Percentiles rank a stretch among this genome's conserved stretches.
Conservation (phyloP, 257 asterid species). For the Jasminum sambac region DNA sequence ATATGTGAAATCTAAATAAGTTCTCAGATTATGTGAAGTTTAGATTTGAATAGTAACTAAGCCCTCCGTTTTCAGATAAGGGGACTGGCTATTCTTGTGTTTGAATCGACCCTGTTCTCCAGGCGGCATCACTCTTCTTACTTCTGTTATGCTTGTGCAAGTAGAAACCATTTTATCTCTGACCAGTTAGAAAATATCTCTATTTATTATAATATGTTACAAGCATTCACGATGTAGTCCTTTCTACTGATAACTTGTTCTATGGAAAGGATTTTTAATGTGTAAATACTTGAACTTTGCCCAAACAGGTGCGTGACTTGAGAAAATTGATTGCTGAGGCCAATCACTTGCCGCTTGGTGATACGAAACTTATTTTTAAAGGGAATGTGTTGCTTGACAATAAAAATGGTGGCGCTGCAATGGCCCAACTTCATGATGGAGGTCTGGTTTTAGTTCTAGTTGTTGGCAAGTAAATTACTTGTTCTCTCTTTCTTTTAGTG, state of each 20-base stretch:
- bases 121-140: too few species aligned
- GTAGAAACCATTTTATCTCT: slow-evolving; percentile 9
- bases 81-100: neutral
- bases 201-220: neutral
- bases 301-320: slow-evolving; percentile 69
- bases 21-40: neutral
- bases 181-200: neutral
- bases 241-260: neutral
- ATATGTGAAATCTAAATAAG: neutral
- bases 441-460: slow-evolving; percentile 38
- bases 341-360: slow-evolving; percentile 48
- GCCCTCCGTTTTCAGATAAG: neutral
- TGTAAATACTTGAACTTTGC: neutral
- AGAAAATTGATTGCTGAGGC: slow-evolving; percentile 64
- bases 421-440: slow-evolving; percentile 55
- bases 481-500: slow-evolving; percentile 16
- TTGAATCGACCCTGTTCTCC: neutral
- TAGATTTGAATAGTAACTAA: neutral
- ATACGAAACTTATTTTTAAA: slow-evolving; percentile 62
- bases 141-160: neutral
- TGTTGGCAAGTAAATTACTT: slow-evolving; percentile 8
- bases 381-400: slow-evolving; percentile 73
- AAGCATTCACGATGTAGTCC: neutral
- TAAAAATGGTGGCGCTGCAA: slow-evolving; percentile 47
- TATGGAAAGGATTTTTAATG: neutral